Evolutionary conservation across 371 early-diverging fungal genomes (phyloP).

Genomic region (Sporodiniella umbellata): DNA sequence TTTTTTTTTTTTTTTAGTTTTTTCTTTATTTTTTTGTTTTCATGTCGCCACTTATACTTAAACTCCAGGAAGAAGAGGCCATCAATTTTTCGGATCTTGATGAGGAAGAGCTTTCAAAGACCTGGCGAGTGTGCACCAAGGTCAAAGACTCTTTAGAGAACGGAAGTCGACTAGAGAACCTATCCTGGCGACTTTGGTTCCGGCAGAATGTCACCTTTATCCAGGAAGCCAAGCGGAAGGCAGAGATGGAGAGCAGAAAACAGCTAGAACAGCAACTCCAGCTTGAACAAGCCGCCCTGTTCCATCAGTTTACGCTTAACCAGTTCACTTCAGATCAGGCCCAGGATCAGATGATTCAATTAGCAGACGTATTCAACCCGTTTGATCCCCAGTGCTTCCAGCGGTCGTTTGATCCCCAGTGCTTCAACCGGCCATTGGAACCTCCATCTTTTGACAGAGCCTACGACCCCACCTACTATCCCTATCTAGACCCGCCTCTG

Average conservation of each 20-base stretch:
- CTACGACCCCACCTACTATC: no score
- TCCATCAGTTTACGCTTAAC: conserved; percentile 27
- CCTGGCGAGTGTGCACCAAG: conserved; percentile 86
- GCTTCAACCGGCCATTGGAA: not conserved
- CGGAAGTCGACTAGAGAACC: conserved; percentile 82
- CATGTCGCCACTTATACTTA: conserved; percentile 76
- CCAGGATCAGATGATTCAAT: conserved; percentile 33
- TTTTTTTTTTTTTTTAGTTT: conserved; percentile 3
- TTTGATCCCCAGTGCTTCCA: no score
- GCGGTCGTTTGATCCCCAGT: no score
- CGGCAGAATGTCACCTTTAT: conserved; percentile 59
- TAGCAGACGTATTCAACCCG: conserved; percentile 19
- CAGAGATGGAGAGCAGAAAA: not conserved
- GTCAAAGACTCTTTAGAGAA: conserved; percentile 88
- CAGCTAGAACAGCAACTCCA: conserved; percentile 8
- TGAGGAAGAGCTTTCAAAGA: conserved; percentile 71
- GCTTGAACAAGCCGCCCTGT: conserved; percentile 3
- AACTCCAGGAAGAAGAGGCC: conserved; percentile 58
- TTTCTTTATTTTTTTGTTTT: not conserved
- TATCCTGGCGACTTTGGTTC: conserved; percentile 88
- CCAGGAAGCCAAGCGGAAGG: conserved; percentile 13
- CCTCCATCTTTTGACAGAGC: not conserved
- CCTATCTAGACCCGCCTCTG: not conserved
- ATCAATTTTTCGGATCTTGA: conserved; percentile 66
- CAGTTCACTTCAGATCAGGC: conserved; percentile 50